These are phyloP conservation scores for Cyberlindnera xylosilytica DNA, from an alignment of 805 yeast genomes.

Conservation along the genomic window DNA sequence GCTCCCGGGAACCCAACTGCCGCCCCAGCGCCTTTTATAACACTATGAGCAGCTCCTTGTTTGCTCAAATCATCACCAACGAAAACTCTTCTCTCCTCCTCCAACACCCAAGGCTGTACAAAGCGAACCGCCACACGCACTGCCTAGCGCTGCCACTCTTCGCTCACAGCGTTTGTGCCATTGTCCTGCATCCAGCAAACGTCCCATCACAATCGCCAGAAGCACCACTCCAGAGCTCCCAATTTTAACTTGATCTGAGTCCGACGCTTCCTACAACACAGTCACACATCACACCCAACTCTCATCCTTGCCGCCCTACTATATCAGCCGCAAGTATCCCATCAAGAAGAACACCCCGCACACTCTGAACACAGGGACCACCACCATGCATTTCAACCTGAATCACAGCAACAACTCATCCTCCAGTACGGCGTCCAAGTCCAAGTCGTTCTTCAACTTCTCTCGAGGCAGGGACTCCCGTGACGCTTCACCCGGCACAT, in stretches of 20 bases:
- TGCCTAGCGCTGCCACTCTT: background rate
- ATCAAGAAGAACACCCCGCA: too few species aligned
- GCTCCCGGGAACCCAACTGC: background rate
- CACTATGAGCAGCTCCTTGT: background rate
- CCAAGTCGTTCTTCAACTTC: conserved; percentile 1
- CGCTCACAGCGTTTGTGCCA: conserved; percentile 2
- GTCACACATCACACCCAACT: background rate
- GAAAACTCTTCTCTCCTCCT: background rate
- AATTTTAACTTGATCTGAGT: background rate
- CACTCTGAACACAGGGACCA: too few species aligned
- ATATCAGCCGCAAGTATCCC: background rate
- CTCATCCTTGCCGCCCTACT: background rate
- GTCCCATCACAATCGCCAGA: too few species aligned
- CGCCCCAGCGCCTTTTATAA: conserved; percentile 5
- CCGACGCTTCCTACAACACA: background rate
- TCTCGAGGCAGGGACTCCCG: background rate
- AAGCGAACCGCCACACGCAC: background rate
- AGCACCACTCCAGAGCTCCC: too few species aligned
- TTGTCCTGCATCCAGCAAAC: conserved; percentile 1
- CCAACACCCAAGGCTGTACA: too few species aligned
- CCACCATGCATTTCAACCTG: conserved; percentile 11
- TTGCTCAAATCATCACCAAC: background rate
- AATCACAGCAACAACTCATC: conserved; percentile 7
- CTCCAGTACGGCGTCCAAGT: background rate
- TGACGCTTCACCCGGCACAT: background rate